Percentiles rank a stretch among this genome's conserved stretches.
Conservation (phyloP, 164 flowering plant genomes). For the Vitis rupestris region DNA sequence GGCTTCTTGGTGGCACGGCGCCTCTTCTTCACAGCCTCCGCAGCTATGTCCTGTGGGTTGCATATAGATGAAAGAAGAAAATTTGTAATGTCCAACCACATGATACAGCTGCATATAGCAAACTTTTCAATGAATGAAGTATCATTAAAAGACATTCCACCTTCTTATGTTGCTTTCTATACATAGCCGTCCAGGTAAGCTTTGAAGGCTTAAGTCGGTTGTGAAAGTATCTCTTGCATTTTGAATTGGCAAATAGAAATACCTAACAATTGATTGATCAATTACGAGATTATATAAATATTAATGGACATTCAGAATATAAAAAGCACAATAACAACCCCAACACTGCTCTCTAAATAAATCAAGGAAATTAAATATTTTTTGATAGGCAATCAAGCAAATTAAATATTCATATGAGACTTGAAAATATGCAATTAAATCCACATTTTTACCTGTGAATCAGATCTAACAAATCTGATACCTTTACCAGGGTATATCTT, state of each 20-base stretch:
- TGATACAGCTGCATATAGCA: not conserved
- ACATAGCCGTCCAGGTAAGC: conserved; percentile 57
- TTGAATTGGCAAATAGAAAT: conserved; percentile 28
- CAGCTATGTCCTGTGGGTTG: conserved; percentile 34
- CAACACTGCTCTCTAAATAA: not conserved
- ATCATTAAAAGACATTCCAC: conserved; percentile 11
- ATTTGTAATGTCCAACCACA: not conserved
- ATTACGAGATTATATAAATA: too few relatives aligned
- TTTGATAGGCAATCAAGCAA: not conserved
- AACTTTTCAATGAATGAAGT: not conserved
- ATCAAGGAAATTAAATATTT: not conserved
- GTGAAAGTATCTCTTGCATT: conserved; percentile 33
- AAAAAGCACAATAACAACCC: too few relatives aligned
- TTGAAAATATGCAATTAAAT: not conserved
- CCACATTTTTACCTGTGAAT: conserved; percentile 35
- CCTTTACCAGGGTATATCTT: conserved; percentile 54
- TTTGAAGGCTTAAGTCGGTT: conserved; percentile 29
- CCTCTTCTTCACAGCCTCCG: conserved; percentile 49
- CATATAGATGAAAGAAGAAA: too few relatives aligned
- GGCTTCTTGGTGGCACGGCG: conserved; percentile 49
- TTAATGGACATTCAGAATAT: too few relatives aligned
- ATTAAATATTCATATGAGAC: not conserved
- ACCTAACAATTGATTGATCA: conserved; percentile 12
- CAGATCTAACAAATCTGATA: conserved; percentile 44
- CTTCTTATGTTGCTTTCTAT: conserved; percentile 65